Evolutionary conservation across 208 protist species (phyloP).

Genomic region (Phytomonas sp.): DNA sequence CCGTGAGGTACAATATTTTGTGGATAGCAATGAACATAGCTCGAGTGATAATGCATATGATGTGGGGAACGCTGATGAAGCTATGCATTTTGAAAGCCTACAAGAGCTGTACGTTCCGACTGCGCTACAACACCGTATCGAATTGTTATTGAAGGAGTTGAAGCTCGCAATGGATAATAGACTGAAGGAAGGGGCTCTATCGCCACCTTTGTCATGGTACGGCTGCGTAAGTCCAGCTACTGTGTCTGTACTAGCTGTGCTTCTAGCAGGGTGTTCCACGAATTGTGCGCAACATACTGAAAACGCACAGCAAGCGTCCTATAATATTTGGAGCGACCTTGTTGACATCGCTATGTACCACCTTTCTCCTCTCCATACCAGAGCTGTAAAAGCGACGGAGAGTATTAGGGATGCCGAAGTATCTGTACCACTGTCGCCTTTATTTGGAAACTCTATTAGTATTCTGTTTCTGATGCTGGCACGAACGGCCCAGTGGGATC

Average conservation of each 20-base stretch:
- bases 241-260: not conserved
- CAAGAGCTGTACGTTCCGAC: not conserved
- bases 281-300: not conserved
- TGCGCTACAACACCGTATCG: not conserved
- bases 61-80: not conserved
- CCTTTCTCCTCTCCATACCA: not conserved
- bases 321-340: not conserved
- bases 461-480: slow-evolving; percentile 3
- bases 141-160: not conserved
- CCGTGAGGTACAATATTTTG: not conserved
- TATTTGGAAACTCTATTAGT: slow-evolving; percentile 3
- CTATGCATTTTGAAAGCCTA: not conserved
- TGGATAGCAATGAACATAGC: not conserved
- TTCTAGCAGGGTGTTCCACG: not conserved
- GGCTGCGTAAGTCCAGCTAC: not conserved
- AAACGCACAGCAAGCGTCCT: not conserved
- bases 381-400: not conserved
- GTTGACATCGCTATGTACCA: not conserved
- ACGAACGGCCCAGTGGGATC: slow-evolving; percentile 2
- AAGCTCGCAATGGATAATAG: not conserved
- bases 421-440: not conserved
- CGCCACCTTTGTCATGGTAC: not conserved
- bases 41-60: not conserved
- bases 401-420: not conserved
- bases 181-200: not conserved